These are phyloP conservation scores for Pulveroboletus frians DNA, from an alignment of 768 basidiomycete species.

Conservation along the genomic window DNA sequence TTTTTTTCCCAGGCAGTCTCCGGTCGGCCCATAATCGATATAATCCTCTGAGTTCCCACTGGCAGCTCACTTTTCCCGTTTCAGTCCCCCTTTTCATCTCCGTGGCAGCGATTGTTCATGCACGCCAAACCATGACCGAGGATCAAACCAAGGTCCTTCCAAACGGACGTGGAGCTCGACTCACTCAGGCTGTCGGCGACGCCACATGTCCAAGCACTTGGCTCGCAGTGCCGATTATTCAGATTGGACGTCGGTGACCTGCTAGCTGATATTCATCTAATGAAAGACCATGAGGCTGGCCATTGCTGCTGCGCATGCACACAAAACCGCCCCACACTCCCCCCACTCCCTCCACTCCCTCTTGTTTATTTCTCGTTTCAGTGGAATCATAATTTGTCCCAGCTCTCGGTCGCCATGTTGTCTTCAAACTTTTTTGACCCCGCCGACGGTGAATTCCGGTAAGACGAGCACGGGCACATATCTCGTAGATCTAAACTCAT, in stretches of 20 bases:
- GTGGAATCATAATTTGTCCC: background rate
- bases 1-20: slow-evolving; percentile 1
- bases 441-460: background rate
- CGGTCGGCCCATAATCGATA: background rate
- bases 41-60: too few relatives aligned
- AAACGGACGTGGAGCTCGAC: background rate
- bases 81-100: background rate
- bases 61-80: background rate
- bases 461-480: background rate
- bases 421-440: background rate
- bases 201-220: too few relatives aligned
- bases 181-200: background rate
- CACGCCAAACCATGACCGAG: background rate
- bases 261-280: background rate
- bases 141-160: background rate
- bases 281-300: background rate
- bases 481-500: background rate
- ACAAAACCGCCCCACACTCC: rapidly evolving
- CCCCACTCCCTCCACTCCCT: too few relatives aligned
- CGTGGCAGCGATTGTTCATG: background rate
- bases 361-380: too few relatives aligned
- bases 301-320: background rate
- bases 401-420: background rate
- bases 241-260: too few relatives aligned
- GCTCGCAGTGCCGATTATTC: too few relatives aligned